Evolutionary conservation across 805 yeast species (phyloP), one percentile per base, ranked within the genome.

Genomic region (Ogataea pini): DNA sequence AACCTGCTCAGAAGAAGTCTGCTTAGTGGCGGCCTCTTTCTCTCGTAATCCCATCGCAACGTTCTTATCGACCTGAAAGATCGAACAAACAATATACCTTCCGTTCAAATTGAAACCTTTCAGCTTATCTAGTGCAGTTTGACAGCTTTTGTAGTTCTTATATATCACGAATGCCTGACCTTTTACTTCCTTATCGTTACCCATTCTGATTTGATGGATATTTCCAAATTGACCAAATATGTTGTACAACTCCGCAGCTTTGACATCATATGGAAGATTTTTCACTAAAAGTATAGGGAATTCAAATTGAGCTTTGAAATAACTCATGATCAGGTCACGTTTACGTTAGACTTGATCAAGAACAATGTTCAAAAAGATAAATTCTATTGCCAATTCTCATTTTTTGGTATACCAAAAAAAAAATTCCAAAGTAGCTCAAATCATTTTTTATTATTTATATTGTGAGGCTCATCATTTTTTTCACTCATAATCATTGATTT

Each of bases 41-140:
- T 56, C 57, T 36, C 59, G 46, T 16, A 59, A 24, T 18, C 53
- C 54, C 40, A 41, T 36, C 25, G 70, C 57, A 27, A 59, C 61
- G 8, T 67, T 52, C 52, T 60, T 67, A 47, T 78, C 83, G 12
- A 78, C 75, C 31, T 63, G 71, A 53, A 74, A 80, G 49, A 73
- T 46, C 44, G 72, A 61, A 8, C 81, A 79, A 20, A 83, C 82
- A 28, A 83, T 56, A 57, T 82, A 83, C 47, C 88, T 57, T 7
- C 82, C 81, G 49, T 78, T 75, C 52, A 77, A 77, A 56, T 82
- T 81, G 50, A 76, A 77, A 1, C 89, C 89, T 44, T 78, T 78
- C 44, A 82, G 60, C 50, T 78, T 82, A n/a, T 72, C 75, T 17
- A 73, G 68, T 0, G 86, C 86, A 27, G 62, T 60, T n/a, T 60